Evolutionary conservation across 2,329 filamentous ascomycete species (phyloP), one percentile per base, ranked within the genome.

Genomic region (Lecanosticta acicola): DNA sequence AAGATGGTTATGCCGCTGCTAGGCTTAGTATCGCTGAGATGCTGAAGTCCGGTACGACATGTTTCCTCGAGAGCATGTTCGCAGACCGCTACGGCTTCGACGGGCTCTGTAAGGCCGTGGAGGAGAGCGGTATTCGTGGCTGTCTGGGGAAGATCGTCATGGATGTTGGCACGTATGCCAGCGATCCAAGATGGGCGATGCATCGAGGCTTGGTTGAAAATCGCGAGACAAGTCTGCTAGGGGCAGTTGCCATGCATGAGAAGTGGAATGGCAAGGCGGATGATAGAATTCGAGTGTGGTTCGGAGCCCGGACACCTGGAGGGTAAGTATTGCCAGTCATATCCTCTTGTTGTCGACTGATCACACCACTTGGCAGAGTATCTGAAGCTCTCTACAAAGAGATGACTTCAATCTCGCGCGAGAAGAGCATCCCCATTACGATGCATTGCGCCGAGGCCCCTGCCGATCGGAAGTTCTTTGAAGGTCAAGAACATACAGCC

Each of bases 21-120:
- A 59, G 69, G 4, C 59, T 76, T 32, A 74, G 68, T 16, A 74
- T 76, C 32, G 72, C 69, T 0, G 73, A 76, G 59, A 74, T 76
- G 72, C 60, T 76, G 26, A 68, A 69, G 55, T 69, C 65, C 3
- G 73, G 73, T 0, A 76, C 73, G 3, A 76, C 73, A 2, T 74
- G 69, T 50, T 77, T 77, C 49, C 60, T 77, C 4, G 73, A 77
- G 56, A 74, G 71, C 34, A 75, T 77, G 73, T 72, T 72, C 48
- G 68, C 71, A 4, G 65, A 73, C 54, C 66, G 70, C 13, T 72
- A 71, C 43, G 70, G 71, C 3, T 73, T 73, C 45, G 69, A 73
- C 43, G 70, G 69, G 3, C 62, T 73, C 3, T 66, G 64, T 45
- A 59, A 56, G 19, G 70, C 70, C 0, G 70, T 74, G 2, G 66